Conservation (phyloP, 371 early-diverging fungal genomes). For the Mortierella polycephala region DNA sequence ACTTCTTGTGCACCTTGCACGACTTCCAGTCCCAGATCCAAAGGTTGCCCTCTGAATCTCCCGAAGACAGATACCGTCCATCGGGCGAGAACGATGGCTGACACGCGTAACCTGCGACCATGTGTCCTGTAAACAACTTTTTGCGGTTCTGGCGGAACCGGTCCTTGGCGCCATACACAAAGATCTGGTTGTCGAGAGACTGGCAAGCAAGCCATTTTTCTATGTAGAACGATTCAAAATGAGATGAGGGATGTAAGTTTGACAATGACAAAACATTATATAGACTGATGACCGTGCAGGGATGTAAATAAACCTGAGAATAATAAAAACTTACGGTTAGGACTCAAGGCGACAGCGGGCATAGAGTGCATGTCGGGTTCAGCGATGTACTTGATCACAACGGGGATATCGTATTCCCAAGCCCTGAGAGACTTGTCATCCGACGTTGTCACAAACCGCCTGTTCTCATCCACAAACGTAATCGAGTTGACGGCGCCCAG, state of each 20-base stretch:
- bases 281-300: too few relatives aligned
- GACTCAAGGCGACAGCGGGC: conserved; percentile 91
- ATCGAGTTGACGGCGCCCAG: conserved; percentile 95
- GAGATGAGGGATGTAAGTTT: too few relatives aligned
- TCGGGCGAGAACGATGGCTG: conserved; percentile 94
- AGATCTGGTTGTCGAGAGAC: conserved; percentile 94
- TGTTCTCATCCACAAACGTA: conserved; percentile 94
- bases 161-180: conserved; percentile 89
- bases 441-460: conserved; percentile 94
- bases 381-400: conserved; percentile 96
- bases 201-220: conserved; percentile 95
- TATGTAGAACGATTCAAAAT: conserved; percentile 35
- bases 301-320: neutral
- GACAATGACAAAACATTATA: neutral
- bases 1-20: conserved; percentile 79
- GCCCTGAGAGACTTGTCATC: conserved; percentile 97
- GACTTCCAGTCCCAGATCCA: conserved; percentile 98
- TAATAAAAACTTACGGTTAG: conserved; percentile 73
- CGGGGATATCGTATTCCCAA: conserved; percentile 98
- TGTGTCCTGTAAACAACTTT: conserved; percentile 92
- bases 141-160: conserved; percentile 89
- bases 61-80: conserved; percentile 88
- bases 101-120: conserved; percentile 96
- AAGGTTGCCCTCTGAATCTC: conserved; percentile 93
- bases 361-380: conserved; percentile 97